phyloP scores from a whole-genome alignment of 1,284 basidiomycete species.

The Sanghuangporus sanghuang region DNA sequence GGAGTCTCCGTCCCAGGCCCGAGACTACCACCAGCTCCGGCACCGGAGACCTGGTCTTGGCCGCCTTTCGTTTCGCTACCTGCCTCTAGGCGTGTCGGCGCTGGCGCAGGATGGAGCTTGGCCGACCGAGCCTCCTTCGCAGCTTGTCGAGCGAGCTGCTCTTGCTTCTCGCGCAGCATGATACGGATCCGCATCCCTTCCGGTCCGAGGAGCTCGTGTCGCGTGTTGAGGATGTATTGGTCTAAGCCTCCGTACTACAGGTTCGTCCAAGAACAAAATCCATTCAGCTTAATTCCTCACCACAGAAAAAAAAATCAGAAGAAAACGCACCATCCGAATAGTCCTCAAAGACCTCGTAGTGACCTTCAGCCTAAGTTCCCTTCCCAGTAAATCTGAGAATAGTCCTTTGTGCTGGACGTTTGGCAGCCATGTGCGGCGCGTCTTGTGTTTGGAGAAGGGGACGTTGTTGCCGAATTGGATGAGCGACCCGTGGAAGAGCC shows the following conservation, averaged over 20 bases:
- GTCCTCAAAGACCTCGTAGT: slow-evolving; percentile 72
- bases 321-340: slow-evolving; percentile 63
- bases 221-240: slow-evolving; percentile 67
- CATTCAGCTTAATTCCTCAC: not conserved
- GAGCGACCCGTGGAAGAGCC: slow-evolving; percentile 76
- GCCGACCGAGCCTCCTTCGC: not conserved
- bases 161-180: slow-evolving; percentile 42
- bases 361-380: slow-evolving; percentile 59
- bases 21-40: no score
- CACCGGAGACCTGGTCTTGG: no score
- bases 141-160: slow-evolving; percentile 19
- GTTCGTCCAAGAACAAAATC: not conserved
- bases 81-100: not conserved
- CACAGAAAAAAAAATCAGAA: not conserved
- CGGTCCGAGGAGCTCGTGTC: slow-evolving; percentile 59
- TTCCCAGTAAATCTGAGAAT: slow-evolving; percentile 58
- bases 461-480: slow-evolving; percentile 87
- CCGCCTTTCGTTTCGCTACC: not conserved
- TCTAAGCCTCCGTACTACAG: slow-evolving; percentile 72
- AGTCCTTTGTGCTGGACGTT: slow-evolving; percentile 77
- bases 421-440: slow-evolving; percentile 85
- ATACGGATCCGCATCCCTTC: slow-evolving; percentile 72
- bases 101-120: not conserved
- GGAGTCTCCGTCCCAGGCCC: no score
- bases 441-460: slow-evolving; percentile 87